Evolutionary conservation across 345 rosid species (phyloP), one percentile per base, ranked within the genome.

Genomic region (Clausena lansium): DNA sequence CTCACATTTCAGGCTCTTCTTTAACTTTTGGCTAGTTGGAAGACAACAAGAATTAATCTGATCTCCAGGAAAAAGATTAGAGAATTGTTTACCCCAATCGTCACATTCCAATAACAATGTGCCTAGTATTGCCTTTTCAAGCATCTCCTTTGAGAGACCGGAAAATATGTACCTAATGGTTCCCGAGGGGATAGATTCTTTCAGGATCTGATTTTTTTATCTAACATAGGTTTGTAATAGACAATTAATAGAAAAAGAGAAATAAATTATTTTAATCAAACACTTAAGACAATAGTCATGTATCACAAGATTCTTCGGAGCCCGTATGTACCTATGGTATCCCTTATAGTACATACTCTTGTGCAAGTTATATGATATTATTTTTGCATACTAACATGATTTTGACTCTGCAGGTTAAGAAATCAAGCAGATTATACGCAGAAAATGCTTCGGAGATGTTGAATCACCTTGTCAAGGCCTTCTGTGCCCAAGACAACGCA

Each of bases 391-490:
- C 15, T 63, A 65, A 55, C 24, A 62, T 38, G 2, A 7, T 65
- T 58, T 39, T 22, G 39, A 19, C 35, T 1, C 35, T 73, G 67
- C 90, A 93, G 98, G 78, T 85, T 57, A 81, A 73, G 39, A 80
- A 81, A 32, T 68, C 73, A 14, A 79, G 91, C 80, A 84, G 76
- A 54, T 52, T 79, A 59, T 94, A 92, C 36, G 81, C 83, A 64
- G 94, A 88, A 81, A 94, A 91, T 84, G 88, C 91, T 64, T 77
- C 86, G 3, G 85, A 84, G 78, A 89, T 94, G 78, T 73, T 90
- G 76, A 81, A 88, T 61, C 72, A 90, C 80, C 86, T 89, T 27
- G 80, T 78, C n/a, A 81, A 88, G 45, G 89, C 91, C 67, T 81
- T 93, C 39, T 76, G 81, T 66, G 88, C 93, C 52, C 77, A 84